These are phyloP conservation scores for Chlorophyllum brunneum DNA, from an alignment of 768 basidiomycete species.

Conservation along the genomic window DNA sequence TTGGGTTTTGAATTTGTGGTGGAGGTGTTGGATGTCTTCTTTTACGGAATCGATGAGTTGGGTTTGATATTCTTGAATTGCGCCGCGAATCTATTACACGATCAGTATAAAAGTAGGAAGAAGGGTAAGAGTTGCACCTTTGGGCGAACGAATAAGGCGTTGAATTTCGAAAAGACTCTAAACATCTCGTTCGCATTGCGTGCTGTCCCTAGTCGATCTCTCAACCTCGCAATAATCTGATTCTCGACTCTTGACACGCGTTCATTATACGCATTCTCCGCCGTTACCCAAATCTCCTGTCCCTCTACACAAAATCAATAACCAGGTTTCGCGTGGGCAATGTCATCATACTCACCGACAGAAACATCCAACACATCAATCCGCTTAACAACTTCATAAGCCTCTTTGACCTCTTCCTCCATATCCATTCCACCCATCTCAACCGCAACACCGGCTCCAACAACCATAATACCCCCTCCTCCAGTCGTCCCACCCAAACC, in stretches of 20 bases:
- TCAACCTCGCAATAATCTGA: constrained; percentile 91
- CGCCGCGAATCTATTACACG: constrained; percentile 77
- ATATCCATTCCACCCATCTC: constrained; percentile 93
- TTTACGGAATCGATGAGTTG: constrained; percentile 99
- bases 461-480: constrained; percentile 90
- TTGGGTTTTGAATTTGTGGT: constrained; percentile 97
- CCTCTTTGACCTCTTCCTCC: constrained; percentile 96
- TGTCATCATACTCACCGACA: constrained; percentile 48
- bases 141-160: constrained; percentile 51
- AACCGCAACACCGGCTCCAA: constrained; percentile 79
- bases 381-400: constrained; percentile 95
- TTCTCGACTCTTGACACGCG: constrained; percentile 97
- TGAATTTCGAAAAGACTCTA: constrained; percentile 97
- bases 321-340: not conserved
- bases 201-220: constrained; percentile 91
- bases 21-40: constrained; percentile 92
- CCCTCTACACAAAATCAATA: constrained; percentile 56
- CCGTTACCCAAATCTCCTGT: constrained; percentile 95
- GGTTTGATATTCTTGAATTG: constrained; percentile 98
- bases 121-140: constrained; percentile 10
- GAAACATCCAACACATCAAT: constrained; percentile 96
- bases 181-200: constrained; percentile 99
- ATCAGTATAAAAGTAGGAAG: not conserved
- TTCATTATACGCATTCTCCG: constrained; percentile 97
- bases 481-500: constrained; percentile 81